Conservation (phyloP, 2,329 filamentous ascomycete genomes). For the Pseudocercospora cruenta region DNA sequence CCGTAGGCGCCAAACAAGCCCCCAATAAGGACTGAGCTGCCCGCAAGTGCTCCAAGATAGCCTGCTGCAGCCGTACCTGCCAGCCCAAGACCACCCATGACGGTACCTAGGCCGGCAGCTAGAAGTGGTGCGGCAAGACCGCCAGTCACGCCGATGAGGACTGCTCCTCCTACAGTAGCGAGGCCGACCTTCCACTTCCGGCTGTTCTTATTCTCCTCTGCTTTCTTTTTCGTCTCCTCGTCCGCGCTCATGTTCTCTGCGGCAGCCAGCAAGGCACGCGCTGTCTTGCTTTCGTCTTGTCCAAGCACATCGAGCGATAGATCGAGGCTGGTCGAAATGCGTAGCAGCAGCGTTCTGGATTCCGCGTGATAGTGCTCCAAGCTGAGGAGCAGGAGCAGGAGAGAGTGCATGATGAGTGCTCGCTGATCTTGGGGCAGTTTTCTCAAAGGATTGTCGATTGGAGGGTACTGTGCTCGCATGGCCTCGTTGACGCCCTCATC, state of each 20-base stretch:
- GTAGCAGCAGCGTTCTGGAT: conserved; percentile 41
- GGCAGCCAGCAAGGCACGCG: conserved; percentile 72
- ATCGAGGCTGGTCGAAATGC: conserved; percentile 40
- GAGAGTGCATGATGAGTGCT: conserved; percentile 42
- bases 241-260: conserved; percentile 79
- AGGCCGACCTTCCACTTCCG: conserved; percentile 82
- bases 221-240: conserved; percentile 72
- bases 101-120: conserved; percentile 75
- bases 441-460: conserved; percentile 43
- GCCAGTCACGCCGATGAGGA: conserved; percentile 80
- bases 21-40: conserved; percentile 78
- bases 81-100: conserved; percentile 42
- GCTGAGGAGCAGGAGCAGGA: conserved; percentile 44
- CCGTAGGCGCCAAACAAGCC: conserved; percentile 91
- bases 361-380: conserved; percentile 45
- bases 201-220: conserved; percentile 66
- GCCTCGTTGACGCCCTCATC: conserved; percentile 38
- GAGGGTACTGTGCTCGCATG: conserved; percentile 40
- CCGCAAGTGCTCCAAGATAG: conserved; percentile 77
- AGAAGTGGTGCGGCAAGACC: conserved; percentile 77
- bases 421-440: conserved; percentile 41
- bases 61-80: conserved; percentile 70
- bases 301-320: conserved; percentile 39
- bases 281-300: conserved; percentile 66
- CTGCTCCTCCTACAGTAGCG: conserved; percentile 84